phyloP scores from a whole-genome alignment of 1,284 basidiomycete species.

The Entoloma clypeatum region DNA sequence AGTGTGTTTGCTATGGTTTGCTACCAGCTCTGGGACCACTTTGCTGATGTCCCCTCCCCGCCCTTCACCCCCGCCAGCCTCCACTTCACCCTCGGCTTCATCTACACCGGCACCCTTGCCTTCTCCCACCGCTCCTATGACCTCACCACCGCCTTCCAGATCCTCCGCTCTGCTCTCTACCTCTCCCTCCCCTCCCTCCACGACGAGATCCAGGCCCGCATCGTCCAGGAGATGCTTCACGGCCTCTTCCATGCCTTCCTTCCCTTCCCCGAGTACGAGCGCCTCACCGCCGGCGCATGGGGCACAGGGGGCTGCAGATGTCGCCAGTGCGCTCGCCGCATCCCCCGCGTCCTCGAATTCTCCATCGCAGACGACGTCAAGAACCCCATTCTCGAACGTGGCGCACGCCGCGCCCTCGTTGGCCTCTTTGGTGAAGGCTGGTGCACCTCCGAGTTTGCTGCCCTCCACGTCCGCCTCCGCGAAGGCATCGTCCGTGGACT shows the following conservation, averaged over 20 bases:
- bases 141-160: conserved; percentile 84
- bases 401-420: too few species aligned
- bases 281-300: conserved; percentile 66
- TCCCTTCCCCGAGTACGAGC: conserved; percentile 69
- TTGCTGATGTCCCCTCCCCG: conserved; percentile 86
- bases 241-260: conserved; percentile 80
- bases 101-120: conserved; percentile 89
- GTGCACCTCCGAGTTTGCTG: conserved; percentile 75
- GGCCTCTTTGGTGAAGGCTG: conserved; percentile 81
- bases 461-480: conserved; percentile 60
- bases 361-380: conserved; percentile 69
- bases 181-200: conserved; percentile 72
- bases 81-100: conserved; percentile 90
- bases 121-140: conserved; percentile 93
- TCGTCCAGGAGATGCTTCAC: conserved; percentile 83
- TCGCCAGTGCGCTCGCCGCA: conserved; percentile 70
- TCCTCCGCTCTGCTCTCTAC: conserved; percentile 80
- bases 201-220: conserved; percentile 74
- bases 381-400: conserved; percentile 67
- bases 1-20: too few species aligned
- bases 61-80: conserved; percentile 93
- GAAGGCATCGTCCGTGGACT: conserved; percentile 70
- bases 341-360: conserved; percentile 78
- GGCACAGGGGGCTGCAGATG: conserved; percentile 75
- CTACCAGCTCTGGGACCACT: too few species aligned